Conservation (phyloP, 805 yeast genomes). For the Nakazawaea anatomiae region DNA sequence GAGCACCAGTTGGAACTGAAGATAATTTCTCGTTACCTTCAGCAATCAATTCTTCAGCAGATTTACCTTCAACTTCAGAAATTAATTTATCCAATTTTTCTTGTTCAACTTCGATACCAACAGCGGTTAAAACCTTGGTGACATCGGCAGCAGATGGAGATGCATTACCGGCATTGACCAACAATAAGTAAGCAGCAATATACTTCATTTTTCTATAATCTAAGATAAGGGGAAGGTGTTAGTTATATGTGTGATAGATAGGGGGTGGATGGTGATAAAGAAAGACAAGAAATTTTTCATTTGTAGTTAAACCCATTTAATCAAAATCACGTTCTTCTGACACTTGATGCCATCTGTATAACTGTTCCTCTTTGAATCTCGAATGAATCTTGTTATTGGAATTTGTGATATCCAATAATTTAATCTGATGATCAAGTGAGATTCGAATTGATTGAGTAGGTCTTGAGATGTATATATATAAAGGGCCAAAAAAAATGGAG, state of each 20-base stretch:
- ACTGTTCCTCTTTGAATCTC: too few relatives aligned
- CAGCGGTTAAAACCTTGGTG: conserved; percentile 64
- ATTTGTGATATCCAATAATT: too few relatives aligned
- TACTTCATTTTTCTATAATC: conserved; percentile 58
- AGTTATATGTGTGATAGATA: background rate
- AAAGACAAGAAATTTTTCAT: too few relatives aligned
- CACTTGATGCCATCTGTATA: background rate
- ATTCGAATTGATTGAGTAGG: too few relatives aligned
- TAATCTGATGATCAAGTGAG: too few relatives aligned
- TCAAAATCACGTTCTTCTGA: background rate
- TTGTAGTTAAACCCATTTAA: too few relatives aligned
- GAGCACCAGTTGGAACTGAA: conserved; percentile 78
- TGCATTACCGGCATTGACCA: conserved; percentile 82
- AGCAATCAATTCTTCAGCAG: conserved; percentile 67
- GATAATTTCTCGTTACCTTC: conserved; percentile 79
- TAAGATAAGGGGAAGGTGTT: background rate
- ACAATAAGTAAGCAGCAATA: conserved; percentile 90
- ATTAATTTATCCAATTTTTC: conserved; percentile 66
- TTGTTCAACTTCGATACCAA: conserved; percentile 77
- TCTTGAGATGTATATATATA: too few relatives aligned
- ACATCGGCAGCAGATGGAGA: conserved; percentile 76
- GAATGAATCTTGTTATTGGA: too few relatives aligned
- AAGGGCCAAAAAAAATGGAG: too few relatives aligned
- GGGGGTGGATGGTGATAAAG: too few relatives aligned
- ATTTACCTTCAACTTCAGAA: conserved; percentile 74